Evolutionary conservation across 1,139 yeast species (phyloP), one percentile per base, ranked within the genome.

Genomic region (Candida anutae): DNA sequence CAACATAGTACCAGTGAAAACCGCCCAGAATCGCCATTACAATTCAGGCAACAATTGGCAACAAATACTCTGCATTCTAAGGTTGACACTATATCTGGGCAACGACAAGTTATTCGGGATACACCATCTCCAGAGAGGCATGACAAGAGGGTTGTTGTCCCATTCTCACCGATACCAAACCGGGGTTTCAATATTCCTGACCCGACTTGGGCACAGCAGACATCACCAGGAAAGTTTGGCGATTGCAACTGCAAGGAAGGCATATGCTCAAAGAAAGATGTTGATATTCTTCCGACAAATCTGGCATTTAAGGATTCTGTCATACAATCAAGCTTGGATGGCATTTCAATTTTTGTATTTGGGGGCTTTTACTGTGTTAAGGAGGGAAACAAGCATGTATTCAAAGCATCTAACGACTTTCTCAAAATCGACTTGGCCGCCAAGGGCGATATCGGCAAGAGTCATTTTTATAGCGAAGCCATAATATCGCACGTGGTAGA

Each of bases 341-440:
- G 50, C 4, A 47, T 53, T 4, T 43, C 57, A 6, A 49, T 65
- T 0, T 64, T 55, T 35, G 43, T 62, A 5, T 65, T 62, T 45
- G 72, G 71, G 3, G 72, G 72, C 3, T 65, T 65, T 34, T 32
- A 35, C 9, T 30, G 42, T n/a, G 32, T 34, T 1, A 40, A 40
- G 15, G 35, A 35, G 2, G 32, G 36, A 9, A 55, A 52, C 1
- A 32, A 35, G 13, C 40, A 42, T 12, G 26, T 23, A 3, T 63
- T 62, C 34, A 38, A 35, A 11, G 65, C 71, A 1, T 43, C 59
- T 1, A 48, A 57, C 34, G 67, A 61, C 15, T 42, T 65, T 8
- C 40, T 63, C 23, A 53, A 58, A 34, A 58, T 65, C 25, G 69
- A 59, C 26, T 39, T 63, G 16, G 45, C 49, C 5, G 29, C 45